A percentile compares a stretch with the other conserved stretches of the same genome.
phyloP scores from a whole-genome alignment of 2,329 filamentous ascomycete species.

The Escovopsis weberi region DNA sequence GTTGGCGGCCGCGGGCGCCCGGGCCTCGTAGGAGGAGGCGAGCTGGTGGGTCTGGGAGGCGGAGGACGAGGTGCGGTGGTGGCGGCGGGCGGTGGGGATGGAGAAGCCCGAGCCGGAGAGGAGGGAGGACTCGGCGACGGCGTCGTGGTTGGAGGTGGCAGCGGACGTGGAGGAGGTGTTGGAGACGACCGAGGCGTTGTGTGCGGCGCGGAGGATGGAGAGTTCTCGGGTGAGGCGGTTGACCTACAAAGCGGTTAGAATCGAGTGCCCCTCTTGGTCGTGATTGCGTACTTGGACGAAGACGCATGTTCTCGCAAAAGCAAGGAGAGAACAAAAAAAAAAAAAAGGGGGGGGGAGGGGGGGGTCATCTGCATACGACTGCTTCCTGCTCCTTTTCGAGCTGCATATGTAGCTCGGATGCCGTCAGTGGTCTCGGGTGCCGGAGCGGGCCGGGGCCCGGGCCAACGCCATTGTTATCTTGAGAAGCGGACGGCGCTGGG shows the following conservation, averaged over 20 bases:
- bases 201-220: slow-evolving; percentile 58
- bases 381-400: slow-evolving; percentile 93
- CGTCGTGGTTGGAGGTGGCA: slow-evolving; percentile 34
- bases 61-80: slow-evolving; percentile 44
- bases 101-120: slow-evolving; percentile 44
- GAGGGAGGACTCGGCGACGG: slow-evolving; percentile 34
- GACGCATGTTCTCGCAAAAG: background rate
- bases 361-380: slow-evolving; percentile 43
- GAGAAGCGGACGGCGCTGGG: slow-evolving; percentile 17
- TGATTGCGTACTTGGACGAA: background rate
- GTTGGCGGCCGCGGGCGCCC: slow-evolving; percentile 24
- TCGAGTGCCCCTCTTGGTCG: background rate
- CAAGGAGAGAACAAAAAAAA: background rate
- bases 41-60: slow-evolving; percentile 34
- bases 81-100: slow-evolving; percentile 38
- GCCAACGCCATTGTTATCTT: slow-evolving; percentile 26
- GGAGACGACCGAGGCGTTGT: slow-evolving; percentile 51
- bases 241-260: slow-evolving; percentile 38
- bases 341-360: background rate
- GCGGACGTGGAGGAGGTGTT: slow-evolving; percentile 49
- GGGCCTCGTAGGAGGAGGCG: slow-evolving; percentile 22
- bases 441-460: slow-evolving; percentile 57
- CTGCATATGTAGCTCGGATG: slow-evolving; percentile 76
- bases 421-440: slow-evolving; percentile 76
- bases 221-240: slow-evolving; percentile 89